Conservation (phyloP, 371 early-diverging fungal species). For the Mucor circinelloides region DNA sequence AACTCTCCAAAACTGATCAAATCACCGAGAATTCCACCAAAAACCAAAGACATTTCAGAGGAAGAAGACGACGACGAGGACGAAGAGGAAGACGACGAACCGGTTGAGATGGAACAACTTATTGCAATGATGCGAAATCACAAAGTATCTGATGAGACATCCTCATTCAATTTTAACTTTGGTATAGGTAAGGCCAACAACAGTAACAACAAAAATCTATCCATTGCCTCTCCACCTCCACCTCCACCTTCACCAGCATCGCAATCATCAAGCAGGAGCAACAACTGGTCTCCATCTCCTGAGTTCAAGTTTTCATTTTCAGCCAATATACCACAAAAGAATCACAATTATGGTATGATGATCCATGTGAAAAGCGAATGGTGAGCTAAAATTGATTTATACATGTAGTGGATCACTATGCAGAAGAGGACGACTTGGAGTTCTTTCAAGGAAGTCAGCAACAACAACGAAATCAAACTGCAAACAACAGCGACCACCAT, state of each 20-base stretch:
- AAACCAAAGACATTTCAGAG: neutral
- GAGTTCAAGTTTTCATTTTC: slow-evolving; percentile 28
- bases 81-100: neutral
- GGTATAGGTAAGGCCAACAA: neutral
- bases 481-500: neutral
- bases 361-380: neutral
- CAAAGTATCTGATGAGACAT: slow-evolving; percentile 23
- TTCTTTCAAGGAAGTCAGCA: neutral
- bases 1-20: slow-evolving; percentile 11
- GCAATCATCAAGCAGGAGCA: neutral
- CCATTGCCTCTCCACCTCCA: neutral
- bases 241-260: neutral
- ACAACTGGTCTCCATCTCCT: slow-evolving; percentile 4
- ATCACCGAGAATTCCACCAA: slow-evolving; percentile 13
- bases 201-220: neutral
- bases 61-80: neutral
- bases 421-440: neutral
- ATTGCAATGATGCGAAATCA: slow-evolving; percentile 33
- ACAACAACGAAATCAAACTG: neutral
- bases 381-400: neutral
- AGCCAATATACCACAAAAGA: slow-evolving; percentile 7
- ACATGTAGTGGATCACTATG: neutral
- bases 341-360: neutral
- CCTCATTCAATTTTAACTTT: slow-evolving; percentile 15
- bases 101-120: slow-evolving; percentile 27